Evolutionary conservation across 495 filamentous ascomycete genomes (phyloP).

Genomic region (Podospora appendiculata): DNA sequence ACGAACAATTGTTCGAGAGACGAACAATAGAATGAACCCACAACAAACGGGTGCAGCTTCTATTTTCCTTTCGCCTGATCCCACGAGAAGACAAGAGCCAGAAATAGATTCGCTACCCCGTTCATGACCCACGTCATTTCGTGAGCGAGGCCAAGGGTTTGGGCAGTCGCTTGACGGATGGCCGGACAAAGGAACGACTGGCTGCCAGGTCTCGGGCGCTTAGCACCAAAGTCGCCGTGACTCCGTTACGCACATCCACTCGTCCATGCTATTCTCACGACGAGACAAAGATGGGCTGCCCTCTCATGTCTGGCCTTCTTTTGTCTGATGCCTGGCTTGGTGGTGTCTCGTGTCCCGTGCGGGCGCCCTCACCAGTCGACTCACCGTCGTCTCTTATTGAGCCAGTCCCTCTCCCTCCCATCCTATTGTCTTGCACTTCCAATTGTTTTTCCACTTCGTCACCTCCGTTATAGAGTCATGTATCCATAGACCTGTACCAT

Average conservation of each 20-base stretch:
- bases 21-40: too few relatives aligned
- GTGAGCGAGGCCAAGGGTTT: constrained; percentile 5
- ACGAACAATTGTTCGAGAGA: too few relatives aligned
- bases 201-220: constrained; percentile 12
- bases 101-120: too few relatives aligned
- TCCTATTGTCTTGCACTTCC: not conserved
- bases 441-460: constrained; percentile 13
- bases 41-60: too few relatives aligned
- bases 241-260: not conserved
- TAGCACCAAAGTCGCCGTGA: not conserved
- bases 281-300: constrained; percentile 1
- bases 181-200: constrained; percentile 14
- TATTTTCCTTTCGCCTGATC: too few relatives aligned
- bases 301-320: too few relatives aligned
- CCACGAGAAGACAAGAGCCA: too few relatives aligned
- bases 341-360: too few relatives aligned
- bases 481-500: constrained; percentile 4
- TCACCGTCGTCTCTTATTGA: constrained; percentile 1
- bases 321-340: too few relatives aligned
- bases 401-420: constrained; percentile 2
- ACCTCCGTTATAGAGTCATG: constrained; percentile 11
- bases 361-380: too few relatives aligned
- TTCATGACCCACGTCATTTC: too few relatives aligned
- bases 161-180: constrained; percentile 11
- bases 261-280: not conserved